These are phyloP conservation scores for grape (Vitis vinifera) DNA, from an alignment of 164 flowering plant species.

Conservation along the genomic window ASM3070453v1 NC_081816.1:4658501-4659000, in stretches of 20 bases:
- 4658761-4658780: no score
- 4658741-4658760: background rate
- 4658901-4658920: no score
- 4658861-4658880: no score
- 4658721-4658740: background rate
- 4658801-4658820: no score
- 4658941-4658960: background rate
- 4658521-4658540: background rate
- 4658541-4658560: background rate
- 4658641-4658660: slow-evolving; percentile 98
- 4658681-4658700: slow-evolving; percentile 77
- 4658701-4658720: slow-evolving; percentile 38
- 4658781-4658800: no score
- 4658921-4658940: background rate
- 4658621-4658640: slow-evolving; percentile 98
- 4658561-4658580: slow-evolving; percentile 12
- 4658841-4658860: no score
- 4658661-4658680: slow-evolving; percentile 89
- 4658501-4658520: slow-evolving; percentile 17
- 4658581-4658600: slow-evolving; percentile 97
- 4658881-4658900: no score
- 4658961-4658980: slow-evolving; percentile 79
- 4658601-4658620: slow-evolving; percentile 92
- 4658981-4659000: slow-evolving; percentile 99
- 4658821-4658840: no score